These are phyloP conservation scores for Symmetrospora coprosmae DNA, from an alignment of 768 basidiomycete species.

Conservation along the genomic window DNA sequence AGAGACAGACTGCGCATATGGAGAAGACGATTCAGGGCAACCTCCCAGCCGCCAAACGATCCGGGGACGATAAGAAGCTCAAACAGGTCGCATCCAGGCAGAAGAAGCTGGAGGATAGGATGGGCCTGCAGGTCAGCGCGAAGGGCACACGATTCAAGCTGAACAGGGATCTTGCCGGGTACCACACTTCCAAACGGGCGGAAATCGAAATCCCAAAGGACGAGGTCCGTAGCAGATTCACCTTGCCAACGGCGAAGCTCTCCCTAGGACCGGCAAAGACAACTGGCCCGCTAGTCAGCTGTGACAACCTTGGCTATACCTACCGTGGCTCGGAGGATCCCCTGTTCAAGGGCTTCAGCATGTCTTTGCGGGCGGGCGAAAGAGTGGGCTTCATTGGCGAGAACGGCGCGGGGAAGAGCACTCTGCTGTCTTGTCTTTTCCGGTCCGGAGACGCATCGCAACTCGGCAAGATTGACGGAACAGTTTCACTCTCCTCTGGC, in stretches of 20 bases:
- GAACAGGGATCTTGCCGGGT: constrained; percentile 45
- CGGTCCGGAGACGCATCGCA: not conserved
- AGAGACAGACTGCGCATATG: constrained; percentile 45
- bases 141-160: constrained; percentile 47
- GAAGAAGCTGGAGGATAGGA: constrained; percentile 46
- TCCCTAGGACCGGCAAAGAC: constrained; percentile 35
- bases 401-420: constrained; percentile 22
- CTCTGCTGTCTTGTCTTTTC: constrained; percentile 3
- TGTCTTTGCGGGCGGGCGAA: constrained; percentile 40
- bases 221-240: constrained; percentile 40
- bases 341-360: constrained; percentile 36
- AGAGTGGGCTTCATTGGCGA: constrained; percentile 42
- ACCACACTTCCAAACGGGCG: constrained; percentile 38
- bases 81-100: constrained; percentile 47
- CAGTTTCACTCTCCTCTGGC: constrained; percentile 45
- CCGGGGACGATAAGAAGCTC: constrained; percentile 49
- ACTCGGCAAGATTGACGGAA: constrained; percentile 36
- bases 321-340: constrained; percentile 35
- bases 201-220: constrained; percentile 40
- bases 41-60: constrained; percentile 44
- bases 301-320: constrained; percentile 39
- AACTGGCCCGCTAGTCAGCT: not conserved
- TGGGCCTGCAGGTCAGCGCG: constrained; percentile 39
- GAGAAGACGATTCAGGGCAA: constrained; percentile 48
- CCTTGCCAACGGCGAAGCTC: constrained; percentile 36